These are phyloP conservation scores for Paramecium primaurelia DNA, from an alignment of 73 alveolate species.

Conservation along the genomic window DNA sequence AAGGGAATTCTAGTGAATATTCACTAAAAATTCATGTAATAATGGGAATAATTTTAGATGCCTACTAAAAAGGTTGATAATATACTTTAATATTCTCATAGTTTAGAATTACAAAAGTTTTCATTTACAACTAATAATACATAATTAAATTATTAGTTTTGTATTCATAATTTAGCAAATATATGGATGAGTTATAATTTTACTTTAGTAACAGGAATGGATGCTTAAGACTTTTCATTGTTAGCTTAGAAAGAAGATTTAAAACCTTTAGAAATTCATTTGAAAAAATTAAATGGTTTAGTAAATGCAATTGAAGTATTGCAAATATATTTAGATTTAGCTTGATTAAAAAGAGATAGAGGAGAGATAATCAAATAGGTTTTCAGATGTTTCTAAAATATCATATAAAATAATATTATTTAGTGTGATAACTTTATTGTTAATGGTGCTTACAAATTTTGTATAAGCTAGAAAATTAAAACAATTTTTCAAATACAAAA, in stretches of 20 bases:
- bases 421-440: background rate
- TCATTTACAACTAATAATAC: slow-evolving; percentile 21
- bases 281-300: background rate
- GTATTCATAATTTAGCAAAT: slow-evolving; percentile 7
- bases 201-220: background rate
- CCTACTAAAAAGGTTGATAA: slow-evolving; percentile 6
- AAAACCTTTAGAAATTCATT: slow-evolving; percentile 14
- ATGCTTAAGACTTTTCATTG: background rate
- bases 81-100: background rate
- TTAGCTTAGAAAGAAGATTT: slow-evolving; percentile 36
- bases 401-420: background rate
- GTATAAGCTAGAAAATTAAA: background rate
- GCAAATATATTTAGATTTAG: background rate
- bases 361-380: background rate
- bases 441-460: slow-evolving; percentile 7
- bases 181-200: background rate
- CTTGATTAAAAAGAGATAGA: background rate
- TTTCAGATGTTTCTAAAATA: background rate
- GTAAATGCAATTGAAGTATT: background rate
- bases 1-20: background rate
- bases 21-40: slow-evolving; percentile 11
- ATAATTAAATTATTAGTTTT: background rate
- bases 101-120: background rate
- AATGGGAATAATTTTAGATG: background rate
- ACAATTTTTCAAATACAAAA: background rate